phyloP scores from a whole-genome alignment of 2,329 filamentous ascomycete genomes.

The Microcyclospora tardicrescens region DNA sequence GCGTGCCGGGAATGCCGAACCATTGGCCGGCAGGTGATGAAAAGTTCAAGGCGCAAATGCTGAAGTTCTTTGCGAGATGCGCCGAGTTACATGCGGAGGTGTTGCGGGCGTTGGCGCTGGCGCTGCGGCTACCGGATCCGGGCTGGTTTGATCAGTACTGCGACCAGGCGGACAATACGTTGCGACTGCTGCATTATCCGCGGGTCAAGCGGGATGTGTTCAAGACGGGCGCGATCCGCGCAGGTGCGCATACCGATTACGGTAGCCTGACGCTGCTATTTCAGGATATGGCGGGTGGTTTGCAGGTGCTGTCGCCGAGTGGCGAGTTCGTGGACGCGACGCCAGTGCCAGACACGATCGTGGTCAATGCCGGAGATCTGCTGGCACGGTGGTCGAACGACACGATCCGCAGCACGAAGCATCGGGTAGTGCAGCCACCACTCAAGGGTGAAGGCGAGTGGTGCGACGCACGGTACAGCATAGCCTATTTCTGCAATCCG shows the following conservation, averaged over 20 bases:
- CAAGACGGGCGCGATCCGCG: slow-evolving; percentile 43
- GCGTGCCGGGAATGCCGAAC: slow-evolving; percentile 54
- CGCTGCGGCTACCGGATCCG: slow-evolving; percentile 50
- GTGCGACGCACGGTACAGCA: slow-evolving; percentile 58
- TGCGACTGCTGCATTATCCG: slow-evolving; percentile 38
- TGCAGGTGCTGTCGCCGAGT: slow-evolving; percentile 55
- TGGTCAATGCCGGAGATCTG: slow-evolving; percentile 81
- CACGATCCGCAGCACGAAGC: slow-evolving; percentile 77
- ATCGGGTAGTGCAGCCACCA: slow-evolving; percentile 80
- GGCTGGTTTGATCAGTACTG: slow-evolving; percentile 66
- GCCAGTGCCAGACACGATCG: slow-evolving; percentile 67
- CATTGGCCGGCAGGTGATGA: slow-evolving; percentile 58
- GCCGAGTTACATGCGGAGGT: slow-evolving; percentile 65
- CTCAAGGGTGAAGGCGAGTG: slow-evolving; percentile 41
- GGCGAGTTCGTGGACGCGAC: slow-evolving; percentile 68
- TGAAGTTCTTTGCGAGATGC: slow-evolving; percentile 60
- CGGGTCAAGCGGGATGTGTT: slow-evolving; percentile 46
- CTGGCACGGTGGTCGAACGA: slow-evolving; percentile 68
- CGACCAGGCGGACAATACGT: slow-evolving; percentile 54
- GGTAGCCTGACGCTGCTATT: slow-evolving; percentile 41
- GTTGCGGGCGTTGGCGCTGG: slow-evolving; percentile 48
- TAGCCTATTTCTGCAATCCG: slow-evolving; percentile 89
- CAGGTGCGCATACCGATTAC: slow-evolving; percentile 65
- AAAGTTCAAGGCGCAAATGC: slow-evolving; percentile 59
- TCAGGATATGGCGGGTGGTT: slow-evolving; percentile 40